phyloP scores from a whole-genome alignment of 2,329 filamentous ascomycete species.

The Geosmithia flava region DNA sequence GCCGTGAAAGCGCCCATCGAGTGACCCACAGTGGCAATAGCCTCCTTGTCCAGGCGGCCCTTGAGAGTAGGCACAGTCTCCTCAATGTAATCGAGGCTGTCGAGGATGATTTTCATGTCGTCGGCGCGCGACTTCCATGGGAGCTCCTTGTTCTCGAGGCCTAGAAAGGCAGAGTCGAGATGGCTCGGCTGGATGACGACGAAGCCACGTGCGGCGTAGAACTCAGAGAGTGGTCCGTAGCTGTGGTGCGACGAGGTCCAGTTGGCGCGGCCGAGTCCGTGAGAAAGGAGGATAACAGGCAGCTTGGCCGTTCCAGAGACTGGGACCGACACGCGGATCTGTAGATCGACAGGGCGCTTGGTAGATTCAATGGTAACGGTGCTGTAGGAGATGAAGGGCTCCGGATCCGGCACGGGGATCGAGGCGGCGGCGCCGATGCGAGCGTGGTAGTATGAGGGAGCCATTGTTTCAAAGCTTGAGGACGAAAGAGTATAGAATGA shows the following conservation, averaged over 20 bases:
- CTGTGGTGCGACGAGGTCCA: slow-evolving; percentile 12
- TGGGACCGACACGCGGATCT: slow-evolving; percentile 9
- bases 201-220: slow-evolving; percentile 14
- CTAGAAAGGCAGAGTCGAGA: slow-evolving; percentile 9
- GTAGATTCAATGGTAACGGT: slow-evolving; percentile 8
- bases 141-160: not conserved
- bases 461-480: slow-evolving; percentile 4
- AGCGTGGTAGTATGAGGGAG: slow-evolving; percentile 3
- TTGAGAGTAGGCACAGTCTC: slow-evolving; percentile 9
- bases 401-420: slow-evolving; percentile 7
- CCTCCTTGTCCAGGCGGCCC: slow-evolving; percentile 9
- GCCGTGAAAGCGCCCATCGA: slow-evolving; percentile 11
- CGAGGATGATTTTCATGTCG: slow-evolving; percentile 11
- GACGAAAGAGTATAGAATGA: too few relatives aligned
- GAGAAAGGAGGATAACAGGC: slow-evolving; percentile 12
- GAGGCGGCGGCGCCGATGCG: slow-evolving; percentile 10
- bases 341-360: slow-evolving; percentile 9
- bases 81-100: slow-evolving; percentile 11
- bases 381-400: slow-evolving; percentile 10
- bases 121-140: slow-evolving; percentile 8
- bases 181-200: slow-evolving; percentile 15
- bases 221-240: slow-evolving; percentile 11
- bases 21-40: slow-evolving; percentile 11
- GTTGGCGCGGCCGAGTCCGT: slow-evolving; percentile 13
- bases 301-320: slow-evolving; percentile 3